These are phyloP conservation scores for Cladosporium colombiae DNA, from an alignment of 2,329 filamentous ascomycete genomes.

Conservation along the genomic window DNA sequence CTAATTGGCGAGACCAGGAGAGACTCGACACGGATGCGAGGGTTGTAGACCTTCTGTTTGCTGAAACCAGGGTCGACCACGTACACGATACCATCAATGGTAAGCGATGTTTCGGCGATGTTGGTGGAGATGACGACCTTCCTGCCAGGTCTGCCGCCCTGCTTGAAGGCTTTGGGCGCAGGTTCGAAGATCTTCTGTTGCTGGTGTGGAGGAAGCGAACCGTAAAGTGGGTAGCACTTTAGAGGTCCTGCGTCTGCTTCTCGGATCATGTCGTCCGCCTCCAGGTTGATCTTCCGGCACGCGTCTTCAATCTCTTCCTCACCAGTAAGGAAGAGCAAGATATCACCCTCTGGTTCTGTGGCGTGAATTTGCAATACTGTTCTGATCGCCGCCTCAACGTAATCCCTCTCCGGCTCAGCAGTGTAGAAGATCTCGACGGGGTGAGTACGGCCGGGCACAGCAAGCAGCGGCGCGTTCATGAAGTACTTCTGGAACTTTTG, in stretches of 20 bases:
- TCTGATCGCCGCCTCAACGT: conserved; percentile 90
- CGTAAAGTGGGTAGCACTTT: conserved; percentile 90
- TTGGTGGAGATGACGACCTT: conserved; percentile 96
- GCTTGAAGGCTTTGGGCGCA: conserved; percentile 70
- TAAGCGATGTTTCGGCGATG: conserved; percentile 95
- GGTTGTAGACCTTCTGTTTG: conserved; percentile 99
- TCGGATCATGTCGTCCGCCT: conserved; percentile 86
- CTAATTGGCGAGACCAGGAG: conserved; percentile 97
- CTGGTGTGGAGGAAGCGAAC: conserved; percentile 85
- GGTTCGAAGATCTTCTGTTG: conserved; percentile 96
- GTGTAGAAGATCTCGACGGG: conserved; percentile 99
- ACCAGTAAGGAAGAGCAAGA: conserved; percentile 91
- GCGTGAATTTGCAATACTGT: conserved; percentile 97
- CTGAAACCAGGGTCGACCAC: conserved; percentile 99
- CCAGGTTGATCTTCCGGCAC: conserved; percentile 84
- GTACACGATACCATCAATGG: conserved; percentile 98
- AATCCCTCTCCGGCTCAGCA: conserved; percentile 91
- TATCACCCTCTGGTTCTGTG: conserved; percentile 86
- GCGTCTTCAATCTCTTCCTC: conserved; percentile 99
- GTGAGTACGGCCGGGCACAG: conserved; percentile 91
- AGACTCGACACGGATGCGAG: conserved; percentile 92
- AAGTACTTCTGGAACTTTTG: conserved; percentile 99
- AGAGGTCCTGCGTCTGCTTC: conserved; percentile 91
- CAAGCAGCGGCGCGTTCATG: conserved; percentile 86
- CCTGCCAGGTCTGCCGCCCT: conserved; percentile 81